Base-by-base conservation (phyloP, 352 stramenopile species). In the Globisporangium mamillatum region DNA sequence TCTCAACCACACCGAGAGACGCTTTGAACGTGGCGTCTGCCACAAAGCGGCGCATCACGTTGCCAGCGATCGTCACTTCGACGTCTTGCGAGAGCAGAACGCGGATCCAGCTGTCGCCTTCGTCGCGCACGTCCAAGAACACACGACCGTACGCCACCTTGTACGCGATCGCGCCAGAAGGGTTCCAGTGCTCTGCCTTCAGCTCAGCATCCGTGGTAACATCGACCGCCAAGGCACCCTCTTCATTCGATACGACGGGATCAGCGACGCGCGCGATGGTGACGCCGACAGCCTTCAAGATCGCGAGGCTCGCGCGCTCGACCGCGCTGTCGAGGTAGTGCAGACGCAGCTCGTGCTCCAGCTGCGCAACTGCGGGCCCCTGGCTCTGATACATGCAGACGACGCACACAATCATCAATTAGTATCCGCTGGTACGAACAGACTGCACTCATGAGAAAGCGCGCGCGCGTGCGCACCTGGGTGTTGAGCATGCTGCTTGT, bases 31-130 rank as follows among this genome's bases (percentile, higher is more conserved):
- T 67, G 5, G 56, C 63, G 55, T 86, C 79, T 9, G 58, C 27
- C 4, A 83, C 72, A 34, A 93, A 92, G 59, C 80, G 83, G 14
- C 82, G 83, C 32, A 80, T 76, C 9, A 74, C 71, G 3, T 53
- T 20, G 32, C 44, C 27, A 1, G 57, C 53, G 22, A 93, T 32
- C 24, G 67, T 70, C 14, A 83, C 48, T 4, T 67, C 66, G 58
- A 85, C 73, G 57, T 76, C 82, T 6, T 76, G 68, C 5, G 67
- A 56, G n/a, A 93, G 66, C 22, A 71, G 58, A 56, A 76, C 75
- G 50, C 85, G 85, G 63, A 93, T 76, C 85, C 85, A 93, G 58
- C 76, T 83, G 61, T 93, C 79, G 18, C 78, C 85, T 38, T 79
- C 82, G 70, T 93, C 86, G 22, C 86, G 86, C 46, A 90, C 78